Base-by-base conservation (phyloP, 164 flowering plant genomes). In the Macadamia tetraphylla region DNA sequence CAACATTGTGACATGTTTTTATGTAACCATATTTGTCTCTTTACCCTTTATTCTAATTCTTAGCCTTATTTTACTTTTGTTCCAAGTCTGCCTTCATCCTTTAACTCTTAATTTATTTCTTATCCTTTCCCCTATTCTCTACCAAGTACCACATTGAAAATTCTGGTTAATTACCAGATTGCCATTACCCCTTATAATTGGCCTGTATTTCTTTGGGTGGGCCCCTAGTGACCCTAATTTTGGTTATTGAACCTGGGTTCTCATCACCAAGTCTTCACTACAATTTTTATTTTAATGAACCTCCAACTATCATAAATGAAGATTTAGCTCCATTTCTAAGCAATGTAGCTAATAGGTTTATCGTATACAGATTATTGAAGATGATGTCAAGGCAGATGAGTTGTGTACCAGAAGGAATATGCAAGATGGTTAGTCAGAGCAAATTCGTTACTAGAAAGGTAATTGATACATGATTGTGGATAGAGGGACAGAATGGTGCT, bases 361-460 rank as follows among this genome's bases (percentile, higher is more conserved):
- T 78, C 79, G 76, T 78, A 57, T 81, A 58, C 89, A 94, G 97
- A 83, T 91, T 13, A 79, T 90, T 68, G 94, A 91, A 71, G 87
- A 85, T 62, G 81, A 83, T 75, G 82, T 79, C 51, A 76, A 67
- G 69, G 85, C 83, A 17, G 78, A 83, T 75, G 89, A 81, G 51
- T 82, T 94, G 74, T 91, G 98, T 76, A 87, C 91, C 10, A 83
- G 89, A 72, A 81, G 95, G 95, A 91, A 73, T 94, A 88, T 82
- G 95, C 92, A 12, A 83, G 97, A 75, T 91, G 97, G 98, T 74
- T 94, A 44, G 80, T 88, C 61, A 81, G 77, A 73, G 73, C 78
- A 48, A 86, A 83, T 74, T 82, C 79, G 5, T 69, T 73, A 11
- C 75, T 94, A 68, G 97, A 90, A 81, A 90, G 97, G 98, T 94